Evolutionary conservation across 441 rosid genomes (phyloP).

Genomic region (Croton laevigatus): DNA sequence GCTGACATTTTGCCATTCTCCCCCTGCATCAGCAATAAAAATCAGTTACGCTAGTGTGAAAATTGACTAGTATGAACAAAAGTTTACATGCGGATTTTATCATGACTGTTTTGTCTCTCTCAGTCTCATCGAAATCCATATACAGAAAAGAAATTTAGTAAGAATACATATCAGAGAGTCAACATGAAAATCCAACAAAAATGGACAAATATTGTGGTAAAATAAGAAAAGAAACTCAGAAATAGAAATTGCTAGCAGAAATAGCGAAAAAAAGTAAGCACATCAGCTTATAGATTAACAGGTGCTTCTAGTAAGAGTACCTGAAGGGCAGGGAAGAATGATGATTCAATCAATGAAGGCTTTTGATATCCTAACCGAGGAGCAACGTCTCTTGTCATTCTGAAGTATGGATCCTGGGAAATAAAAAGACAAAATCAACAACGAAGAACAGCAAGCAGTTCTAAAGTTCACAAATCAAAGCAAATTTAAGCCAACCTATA

Average conservation of each 20-base stretch:
- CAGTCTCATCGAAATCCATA: no score
- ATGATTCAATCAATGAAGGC: conserved; percentile 83
- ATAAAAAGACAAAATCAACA: conserved; percentile 18
- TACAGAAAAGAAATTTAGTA: no score
- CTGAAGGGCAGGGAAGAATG: conserved; percentile 90
- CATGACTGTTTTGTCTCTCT: no score
- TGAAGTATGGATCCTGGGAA: conserved; percentile 92
- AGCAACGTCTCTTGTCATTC: conserved; percentile 96
- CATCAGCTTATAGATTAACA: not conserved
- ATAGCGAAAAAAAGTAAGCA: not conserved
- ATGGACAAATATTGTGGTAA: no score
- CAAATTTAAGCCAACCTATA: not conserved
- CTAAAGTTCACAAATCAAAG: not conserved
- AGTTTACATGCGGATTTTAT: not conserved
- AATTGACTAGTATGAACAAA: not conserved
- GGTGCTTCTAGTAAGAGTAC: conserved; percentile 29
- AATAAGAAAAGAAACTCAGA: not conserved
- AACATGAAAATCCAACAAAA: not conserved
- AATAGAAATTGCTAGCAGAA: not conserved
- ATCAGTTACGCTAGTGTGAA: not conserved
- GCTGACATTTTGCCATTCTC: conserved; percentile 98
- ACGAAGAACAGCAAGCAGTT: not conserved
- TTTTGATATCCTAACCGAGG: conserved; percentile 89
- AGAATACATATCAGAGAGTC: not conserved
- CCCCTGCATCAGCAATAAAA: conserved; percentile 49